phyloP scores from a whole-genome alignment of 192 early-diverging fungal species.

The Umbelopsis vinacea region DNA sequence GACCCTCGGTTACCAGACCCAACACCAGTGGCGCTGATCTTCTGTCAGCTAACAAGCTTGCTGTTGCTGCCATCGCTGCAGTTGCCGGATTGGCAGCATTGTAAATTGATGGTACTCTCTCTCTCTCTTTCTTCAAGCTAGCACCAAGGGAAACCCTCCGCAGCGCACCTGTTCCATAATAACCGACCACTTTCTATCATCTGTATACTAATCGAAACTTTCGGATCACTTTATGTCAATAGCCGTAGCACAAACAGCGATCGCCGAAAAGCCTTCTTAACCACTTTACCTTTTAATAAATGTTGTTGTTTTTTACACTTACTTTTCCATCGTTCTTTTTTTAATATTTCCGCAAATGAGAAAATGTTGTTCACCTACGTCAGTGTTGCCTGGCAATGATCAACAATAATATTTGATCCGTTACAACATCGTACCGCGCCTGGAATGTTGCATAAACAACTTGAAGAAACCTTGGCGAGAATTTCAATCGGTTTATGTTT shows the following conservation, averaged over 20 bases:
- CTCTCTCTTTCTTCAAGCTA: background rate
- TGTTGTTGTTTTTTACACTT: no score
- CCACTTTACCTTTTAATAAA: background rate
- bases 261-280: background rate
- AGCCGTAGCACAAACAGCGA: background rate
- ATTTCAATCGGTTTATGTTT: no score
- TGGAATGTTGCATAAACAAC: no score
- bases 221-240: background rate
- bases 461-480: no score
- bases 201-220: background rate
- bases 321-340: no score
- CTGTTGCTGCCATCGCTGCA: conserved; percentile 7
- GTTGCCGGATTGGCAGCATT: conserved; percentile 1
- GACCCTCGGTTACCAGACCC: background rate
- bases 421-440: no score
- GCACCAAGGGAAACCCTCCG: no score
- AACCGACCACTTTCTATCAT: background rate
- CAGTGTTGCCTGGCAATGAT: no score
- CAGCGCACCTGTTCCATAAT: background rate
- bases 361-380: no score
- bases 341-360: no score
- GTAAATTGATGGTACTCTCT: background rate
- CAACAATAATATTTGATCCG: no score
- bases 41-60: background rate
- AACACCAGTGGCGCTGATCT: background rate